These are phyloP conservation scores for Penicillium subrubescens DNA, from an alignment of 495 filamentous ascomycete genomes.

Conservation along the genomic window DNA sequence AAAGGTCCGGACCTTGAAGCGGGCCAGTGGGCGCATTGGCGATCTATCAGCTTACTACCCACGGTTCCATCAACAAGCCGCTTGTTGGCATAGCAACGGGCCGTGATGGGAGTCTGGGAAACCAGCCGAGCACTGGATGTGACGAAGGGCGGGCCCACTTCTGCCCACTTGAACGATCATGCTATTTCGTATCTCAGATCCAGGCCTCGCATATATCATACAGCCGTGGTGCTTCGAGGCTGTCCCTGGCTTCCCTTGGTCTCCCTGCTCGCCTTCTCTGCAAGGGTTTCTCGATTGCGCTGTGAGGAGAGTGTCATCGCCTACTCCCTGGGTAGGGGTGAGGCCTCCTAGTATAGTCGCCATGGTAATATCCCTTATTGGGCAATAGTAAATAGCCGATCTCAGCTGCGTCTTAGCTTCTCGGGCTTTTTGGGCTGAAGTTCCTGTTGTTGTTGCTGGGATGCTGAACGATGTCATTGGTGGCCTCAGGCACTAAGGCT, in stretches of 20 bases:
- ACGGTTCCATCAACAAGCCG: constrained; percentile 50
- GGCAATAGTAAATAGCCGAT: constrained; percentile 16
- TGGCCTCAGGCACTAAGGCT: constrained; percentile 15
- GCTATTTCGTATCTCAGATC: constrained; percentile 12
- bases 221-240: not conserved
- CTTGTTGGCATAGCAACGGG: constrained; percentile 48
- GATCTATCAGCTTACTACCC: constrained; percentile 39
- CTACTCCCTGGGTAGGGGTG: constrained; percentile 12
- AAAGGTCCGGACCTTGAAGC: constrained; percentile 24
- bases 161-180: constrained; percentile 17
- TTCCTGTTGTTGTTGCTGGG: not conserved
- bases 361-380: constrained; percentile 24
- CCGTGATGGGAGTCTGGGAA: constrained; percentile 36
- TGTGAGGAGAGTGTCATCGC: constrained; percentile 20
- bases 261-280: constrained; percentile 17
- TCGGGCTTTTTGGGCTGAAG: constrained; percentile 10
- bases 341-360: constrained; percentile 21
- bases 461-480: constrained; percentile 21
- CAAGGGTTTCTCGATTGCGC: constrained; percentile 20
- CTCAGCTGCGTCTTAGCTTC: constrained; percentile 15
- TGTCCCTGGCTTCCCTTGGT: constrained; percentile 12
- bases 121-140: constrained; percentile 24
- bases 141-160: constrained; percentile 26
- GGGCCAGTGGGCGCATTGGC: constrained; percentile 32
- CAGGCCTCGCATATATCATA: constrained; percentile 13